These are phyloP conservation scores for Talaromyces sp. DNA, from an alignment of 2,329 filamentous ascomycete species.

Conservation along the genomic window DNA sequence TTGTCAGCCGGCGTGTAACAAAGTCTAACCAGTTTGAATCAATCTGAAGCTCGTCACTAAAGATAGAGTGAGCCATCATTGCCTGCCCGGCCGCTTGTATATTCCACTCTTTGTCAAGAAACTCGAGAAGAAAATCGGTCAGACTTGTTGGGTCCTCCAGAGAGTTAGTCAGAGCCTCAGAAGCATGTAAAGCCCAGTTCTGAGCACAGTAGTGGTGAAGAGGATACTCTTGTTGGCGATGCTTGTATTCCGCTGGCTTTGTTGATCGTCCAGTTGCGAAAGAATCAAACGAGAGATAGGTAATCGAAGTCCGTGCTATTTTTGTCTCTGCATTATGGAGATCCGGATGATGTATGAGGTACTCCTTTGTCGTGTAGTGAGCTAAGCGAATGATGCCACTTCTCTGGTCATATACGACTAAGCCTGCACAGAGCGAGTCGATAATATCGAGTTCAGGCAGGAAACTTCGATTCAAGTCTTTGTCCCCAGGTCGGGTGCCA, in stretches of 20 bases:
- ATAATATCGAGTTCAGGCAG: constrained; percentile 29
- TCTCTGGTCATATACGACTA: constrained; percentile 29
- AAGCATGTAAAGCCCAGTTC: constrained; percentile 19
- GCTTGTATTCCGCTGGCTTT: neutral
- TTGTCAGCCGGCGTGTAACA: no score
- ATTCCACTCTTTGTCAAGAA: no score
- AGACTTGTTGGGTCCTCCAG: no score
- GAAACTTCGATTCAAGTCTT: constrained; percentile 28
- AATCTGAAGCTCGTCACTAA: no score
- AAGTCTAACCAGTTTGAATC: no score
- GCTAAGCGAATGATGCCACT: constrained; percentile 29
- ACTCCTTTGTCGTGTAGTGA: constrained; percentile 26
- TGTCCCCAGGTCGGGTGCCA: constrained; percentile 28
- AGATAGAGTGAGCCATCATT: no score
- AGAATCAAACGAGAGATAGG: constrained; percentile 21
- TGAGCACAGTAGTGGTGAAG: constrained; percentile 19
- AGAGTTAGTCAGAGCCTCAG: no score
- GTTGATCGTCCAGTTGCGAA: constrained; percentile 13
- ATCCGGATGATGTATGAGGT: constrained; percentile 38
- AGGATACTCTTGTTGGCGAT: constrained; percentile 5
- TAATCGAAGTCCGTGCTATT: constrained; percentile 19
- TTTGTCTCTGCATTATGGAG: constrained; percentile 7
- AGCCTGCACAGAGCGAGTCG: constrained; percentile 27
- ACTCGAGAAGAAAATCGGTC: no score
- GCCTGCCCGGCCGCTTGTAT: no score